These are phyloP conservation scores for Kurtzmaniella fragi DNA, from an alignment of 805 yeast genomes.

Conservation along the genomic window DNA sequence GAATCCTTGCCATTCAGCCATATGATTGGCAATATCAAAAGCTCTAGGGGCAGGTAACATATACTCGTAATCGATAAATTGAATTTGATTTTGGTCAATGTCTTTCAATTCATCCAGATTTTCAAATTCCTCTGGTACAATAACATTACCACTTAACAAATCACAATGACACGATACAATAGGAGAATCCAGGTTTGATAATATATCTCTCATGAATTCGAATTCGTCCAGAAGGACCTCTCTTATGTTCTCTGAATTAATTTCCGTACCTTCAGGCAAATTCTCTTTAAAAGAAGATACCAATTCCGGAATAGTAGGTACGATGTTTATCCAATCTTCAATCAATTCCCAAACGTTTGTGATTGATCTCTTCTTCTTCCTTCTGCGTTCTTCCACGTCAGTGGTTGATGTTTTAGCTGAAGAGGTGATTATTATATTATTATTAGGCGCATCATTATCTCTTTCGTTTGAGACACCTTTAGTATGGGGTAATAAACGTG, in stretches of 20 bases:
- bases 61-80: conserved; percentile 69
- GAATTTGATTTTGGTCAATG: conserved; percentile 35
- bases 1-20: conserved; percentile 81
- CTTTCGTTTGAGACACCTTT: not conserved
- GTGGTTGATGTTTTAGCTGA: not conserved
- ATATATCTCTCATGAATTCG: conserved; percentile 44
- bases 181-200: conserved; percentile 41
- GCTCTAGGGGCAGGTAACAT: conserved; percentile 71
- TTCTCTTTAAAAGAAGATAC: conserved; percentile 32
- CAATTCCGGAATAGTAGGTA: conserved; percentile 47
- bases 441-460: not conserved
- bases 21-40: conserved; percentile 69
- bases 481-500: not conserved
- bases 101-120: conserved; percentile 1
- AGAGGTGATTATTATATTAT: not conserved
- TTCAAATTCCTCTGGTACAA: conserved; percentile 43
- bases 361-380: conserved; percentile 24
- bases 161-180: conserved; percentile 67
- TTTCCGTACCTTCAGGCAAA: conserved; percentile 8
- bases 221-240: conserved; percentile 47
- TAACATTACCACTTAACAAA: conserved; percentile 66
- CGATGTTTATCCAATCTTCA: conserved; percentile 55
- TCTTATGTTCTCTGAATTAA: conserved; percentile 22
- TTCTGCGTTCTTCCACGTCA: not conserved
- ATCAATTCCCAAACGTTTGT: conserved; percentile 57